Base-by-base conservation (phyloP, 129 eudicot species). In the Pulicaria dysenterica region DNA sequence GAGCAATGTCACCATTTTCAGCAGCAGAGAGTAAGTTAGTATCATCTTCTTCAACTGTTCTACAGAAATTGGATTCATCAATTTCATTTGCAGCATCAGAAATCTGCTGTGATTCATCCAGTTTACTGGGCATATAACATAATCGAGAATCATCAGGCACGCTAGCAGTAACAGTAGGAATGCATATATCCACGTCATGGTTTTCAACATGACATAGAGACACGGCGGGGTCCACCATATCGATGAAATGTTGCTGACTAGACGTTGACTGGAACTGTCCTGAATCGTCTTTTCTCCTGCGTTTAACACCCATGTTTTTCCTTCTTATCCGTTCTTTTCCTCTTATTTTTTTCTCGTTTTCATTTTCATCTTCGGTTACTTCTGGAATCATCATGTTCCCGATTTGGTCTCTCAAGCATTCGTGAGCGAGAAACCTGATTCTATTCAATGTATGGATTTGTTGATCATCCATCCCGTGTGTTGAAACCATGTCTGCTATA, bases 391-490 rank as follows among this genome's bases (percentile, higher is more conserved):
- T 46, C 36, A 82, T 50, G 76, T 62, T 80, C 63, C 91, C 93
- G 12, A 73, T 84, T 34, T 90, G 97, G 80, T 94, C 99, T 75
- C 91, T 81, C 44, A 94, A 74, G 72, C 97, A 88, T 60, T 90
- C 97, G n/a, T 94, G 97, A 44, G 95, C 91, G 37, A 88, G 78
- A 51, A 84, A 86, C 67, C 99, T 78, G 58, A 94, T 94, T 81
- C 96, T 88, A 12, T 89, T 73, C 24, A 94, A 76, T 4, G 93
- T 80, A 11, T 90, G 89, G 73, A 94, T 79, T 67, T 94, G 99
- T 61, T 88, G 91, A 60, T 90, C 92, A 46, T 94, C 97, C 92
- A 94, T 84, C 81, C 99, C 99, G 4, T 84, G 93, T 5, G 92
- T 86, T 31, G 96, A 77, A 45, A 94, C 44, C 36, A 90, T 88